These are phyloP conservation scores for Pseudogymnoascus sp. DNA, from an alignment of 2,329 filamentous ascomycete genomes.

Conservation along the genomic window DNA sequence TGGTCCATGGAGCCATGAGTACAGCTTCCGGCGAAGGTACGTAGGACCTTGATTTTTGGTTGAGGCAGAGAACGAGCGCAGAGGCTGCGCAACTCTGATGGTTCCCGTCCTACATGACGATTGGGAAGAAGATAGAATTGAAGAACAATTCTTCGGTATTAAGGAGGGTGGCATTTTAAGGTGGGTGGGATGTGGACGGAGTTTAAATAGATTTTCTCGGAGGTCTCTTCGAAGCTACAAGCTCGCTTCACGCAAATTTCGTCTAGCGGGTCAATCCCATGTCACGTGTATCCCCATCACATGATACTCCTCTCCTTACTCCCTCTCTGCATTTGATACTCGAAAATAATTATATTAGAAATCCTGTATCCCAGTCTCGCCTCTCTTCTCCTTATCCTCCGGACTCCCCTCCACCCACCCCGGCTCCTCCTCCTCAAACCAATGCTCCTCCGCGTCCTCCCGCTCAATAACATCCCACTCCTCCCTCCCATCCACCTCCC, in stretches of 20 bases:
- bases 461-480: slow-evolving; percentile 28
- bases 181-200: not conserved
- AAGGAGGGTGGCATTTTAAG: slow-evolving; percentile 6
- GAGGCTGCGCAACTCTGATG: slow-evolving; percentile 14
- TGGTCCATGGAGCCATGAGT: slow-evolving; percentile 24
- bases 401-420: slow-evolving; percentile 21
- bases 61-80: slow-evolving; percentile 28
- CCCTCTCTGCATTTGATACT: not conserved
- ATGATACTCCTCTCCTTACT: not conserved
- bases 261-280: not conserved
- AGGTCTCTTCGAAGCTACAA: slow-evolving; percentile 8
- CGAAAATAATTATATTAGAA: slow-evolving; percentile 20
- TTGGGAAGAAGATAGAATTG: slow-evolving; percentile 1
- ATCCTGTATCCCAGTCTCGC: slow-evolving; percentile 31
- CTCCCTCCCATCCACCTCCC: slow-evolving; percentile 26
- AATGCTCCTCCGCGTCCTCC: slow-evolving; percentile 28
- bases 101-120: slow-evolving; percentile 6
- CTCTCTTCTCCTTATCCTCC: slow-evolving; percentile 15
- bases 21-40: slow-evolving; percentile 24
- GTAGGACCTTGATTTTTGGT: slow-evolving; percentile 22
- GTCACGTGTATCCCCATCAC: not conserved
- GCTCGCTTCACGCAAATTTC: slow-evolving; percentile 9
- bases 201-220: slow-evolving; percentile 8
- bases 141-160: slow-evolving; percentile 5
- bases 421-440: slow-evolving; percentile 32